Conservation (phyloP, 1,139 yeast species). For the Yamadazyma membranifaciens region DNA sequence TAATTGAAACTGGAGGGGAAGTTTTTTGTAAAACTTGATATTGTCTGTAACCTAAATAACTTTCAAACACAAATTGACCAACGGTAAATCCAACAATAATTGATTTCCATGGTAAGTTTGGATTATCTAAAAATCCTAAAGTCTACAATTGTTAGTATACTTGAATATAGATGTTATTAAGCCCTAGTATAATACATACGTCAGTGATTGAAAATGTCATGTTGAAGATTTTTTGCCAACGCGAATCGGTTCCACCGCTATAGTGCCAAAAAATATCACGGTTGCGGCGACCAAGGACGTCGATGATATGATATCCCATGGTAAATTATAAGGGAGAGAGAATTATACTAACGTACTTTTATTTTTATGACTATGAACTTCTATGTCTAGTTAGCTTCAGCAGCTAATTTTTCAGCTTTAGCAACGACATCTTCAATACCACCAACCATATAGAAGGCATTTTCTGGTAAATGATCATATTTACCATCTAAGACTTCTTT, state of each 20-base stretch:
- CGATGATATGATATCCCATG: too few species aligned
- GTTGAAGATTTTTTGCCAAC: slow-evolving; percentile 1
- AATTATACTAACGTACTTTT: slow-evolving; percentile 4
- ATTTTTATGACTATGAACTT: slow-evolving; percentile 8
- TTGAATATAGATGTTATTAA: background rate
- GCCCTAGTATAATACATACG: slow-evolving; percentile 9
- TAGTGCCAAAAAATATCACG: too few species aligned
- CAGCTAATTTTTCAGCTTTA: slow-evolving; percentile 98
- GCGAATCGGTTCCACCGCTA: too few species aligned
- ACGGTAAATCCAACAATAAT: slow-evolving; percentile 72
- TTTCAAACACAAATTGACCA: slow-evolving; percentile 73
- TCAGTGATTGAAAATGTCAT: slow-evolving; percentile 16
- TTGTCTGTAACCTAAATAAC: slow-evolving; percentile 75
- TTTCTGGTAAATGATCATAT: slow-evolving; percentile 98
- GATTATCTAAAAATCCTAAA: slow-evolving; percentile 30
- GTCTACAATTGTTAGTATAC: slow-evolving; percentile 17
- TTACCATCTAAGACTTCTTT: slow-evolving; percentile 97
- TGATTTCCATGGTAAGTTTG: slow-evolving; percentile 77
- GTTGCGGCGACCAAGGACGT: too few species aligned
- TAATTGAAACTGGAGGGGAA: slow-evolving; percentile 62
- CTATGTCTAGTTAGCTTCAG: slow-evolving; percentile 78
- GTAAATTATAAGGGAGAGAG: background rate
- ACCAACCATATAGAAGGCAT: slow-evolving; percentile 99
- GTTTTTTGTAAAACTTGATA: slow-evolving; percentile 58
- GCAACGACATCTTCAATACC: slow-evolving; percentile 98